These are phyloP conservation scores for Aquilaria agallochum DNA, from an alignment of 441 rosid species.

Conservation along the genomic window DNA sequence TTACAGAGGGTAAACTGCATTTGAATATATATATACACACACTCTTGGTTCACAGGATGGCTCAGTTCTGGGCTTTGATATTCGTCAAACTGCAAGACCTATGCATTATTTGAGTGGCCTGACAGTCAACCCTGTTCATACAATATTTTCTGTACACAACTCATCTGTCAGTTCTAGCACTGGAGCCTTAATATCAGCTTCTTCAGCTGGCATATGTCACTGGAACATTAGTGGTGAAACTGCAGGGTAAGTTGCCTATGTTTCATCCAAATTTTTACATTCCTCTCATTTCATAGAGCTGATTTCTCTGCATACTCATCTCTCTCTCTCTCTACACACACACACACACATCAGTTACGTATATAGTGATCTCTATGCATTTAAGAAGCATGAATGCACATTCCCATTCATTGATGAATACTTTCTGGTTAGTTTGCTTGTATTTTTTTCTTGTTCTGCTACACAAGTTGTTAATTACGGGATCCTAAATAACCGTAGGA, in stretches of 20 bases:
- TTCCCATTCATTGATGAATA: too few species aligned
- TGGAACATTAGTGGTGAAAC: constrained; percentile 56
- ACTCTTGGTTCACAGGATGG: constrained; percentile 49
- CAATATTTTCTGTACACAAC: constrained; percentile 37
- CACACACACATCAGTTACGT: too few species aligned
- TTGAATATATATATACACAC: background rate
- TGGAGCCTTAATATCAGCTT: constrained; percentile 59
- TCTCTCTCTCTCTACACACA: too few species aligned
- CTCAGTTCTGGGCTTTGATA: constrained; percentile 65
- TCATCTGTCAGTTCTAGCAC: constrained; percentile 30
- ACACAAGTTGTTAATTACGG: too few species aligned
- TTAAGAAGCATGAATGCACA: too few species aligned
- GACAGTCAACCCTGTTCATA: constrained; percentile 71
- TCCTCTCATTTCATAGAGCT: too few species aligned
- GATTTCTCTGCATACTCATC: too few species aligned
- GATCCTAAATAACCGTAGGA: too few species aligned
- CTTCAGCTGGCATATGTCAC: constrained; percentile 71
- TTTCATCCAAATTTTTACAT: background rate
- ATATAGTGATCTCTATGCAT: too few species aligned
- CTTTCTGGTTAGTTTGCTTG: too few species aligned
- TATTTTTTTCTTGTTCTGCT: too few species aligned
- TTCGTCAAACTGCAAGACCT: constrained; percentile 68
- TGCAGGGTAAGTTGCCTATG: constrained; percentile 48
- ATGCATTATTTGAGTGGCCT: constrained; percentile 53
- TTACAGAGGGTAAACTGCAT: constrained; percentile 2